phyloP scores from a whole-genome alignment of 1,284 basidiomycete species.

The Fistulina hepatica region DNA sequence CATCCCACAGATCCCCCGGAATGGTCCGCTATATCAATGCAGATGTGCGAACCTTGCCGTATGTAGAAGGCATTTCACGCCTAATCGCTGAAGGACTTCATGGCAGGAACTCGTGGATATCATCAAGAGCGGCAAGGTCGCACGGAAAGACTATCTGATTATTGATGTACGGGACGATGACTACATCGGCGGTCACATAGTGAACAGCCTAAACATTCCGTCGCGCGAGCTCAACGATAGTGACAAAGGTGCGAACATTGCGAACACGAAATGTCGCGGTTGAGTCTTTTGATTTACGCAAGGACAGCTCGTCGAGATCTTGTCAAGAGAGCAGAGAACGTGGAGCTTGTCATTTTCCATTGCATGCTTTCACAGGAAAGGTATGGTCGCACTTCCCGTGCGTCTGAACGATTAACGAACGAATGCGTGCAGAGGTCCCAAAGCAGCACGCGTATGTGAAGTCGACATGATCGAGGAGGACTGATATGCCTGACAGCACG shows the following conservation, averaged over 20 bases:
- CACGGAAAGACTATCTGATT: slow-evolving; percentile 56
- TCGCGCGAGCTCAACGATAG: slow-evolving; percentile 49
- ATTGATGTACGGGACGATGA: slow-evolving; percentile 75
- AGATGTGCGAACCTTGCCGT: too few relatives aligned
- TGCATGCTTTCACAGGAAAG: slow-evolving; percentile 65
- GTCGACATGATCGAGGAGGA: neutral
- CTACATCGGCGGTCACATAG: slow-evolving; percentile 65
- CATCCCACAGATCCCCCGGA: too few relatives aligned
- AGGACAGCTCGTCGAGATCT: too few relatives aligned
- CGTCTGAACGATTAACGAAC: slow-evolving; percentile 7
- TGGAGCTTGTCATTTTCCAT: slow-evolving; percentile 62
- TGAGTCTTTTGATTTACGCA: too few relatives aligned
- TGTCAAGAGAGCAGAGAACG: slow-evolving; percentile 46
- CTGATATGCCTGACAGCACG: slow-evolving; percentile 3
- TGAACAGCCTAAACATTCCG: slow-evolving; percentile 47
- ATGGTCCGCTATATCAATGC: too few relatives aligned
- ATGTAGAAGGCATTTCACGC: too few relatives aligned
- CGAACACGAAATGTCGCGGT: too few relatives aligned
- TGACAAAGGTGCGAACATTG: too few relatives aligned
- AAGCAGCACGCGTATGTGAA: slow-evolving; percentile 52
- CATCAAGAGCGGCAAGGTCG: slow-evolving; percentile 49
- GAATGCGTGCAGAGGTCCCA: slow-evolving; percentile 45
- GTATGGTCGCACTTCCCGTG: slow-evolving; percentile 29
- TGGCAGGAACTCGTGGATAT: slow-evolving; percentile 53
- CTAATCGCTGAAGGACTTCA: slow-evolving; percentile 5